Conservation (phyloP, 441 rosid species). For the Aquilaria agallochum region DNA sequence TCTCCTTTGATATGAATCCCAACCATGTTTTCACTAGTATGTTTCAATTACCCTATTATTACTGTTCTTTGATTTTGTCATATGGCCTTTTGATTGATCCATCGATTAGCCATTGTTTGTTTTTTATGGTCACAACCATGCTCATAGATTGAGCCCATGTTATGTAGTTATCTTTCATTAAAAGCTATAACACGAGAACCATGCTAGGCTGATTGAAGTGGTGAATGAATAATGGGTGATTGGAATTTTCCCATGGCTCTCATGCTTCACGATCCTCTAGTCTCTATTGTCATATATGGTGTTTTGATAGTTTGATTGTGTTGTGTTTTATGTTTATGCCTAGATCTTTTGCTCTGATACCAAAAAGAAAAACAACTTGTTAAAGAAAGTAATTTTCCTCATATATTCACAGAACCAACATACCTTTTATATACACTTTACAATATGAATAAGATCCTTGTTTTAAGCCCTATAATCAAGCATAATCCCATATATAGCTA, state of each 20-base stretch:
- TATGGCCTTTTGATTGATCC: background rate
- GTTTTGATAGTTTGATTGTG: too few species aligned
- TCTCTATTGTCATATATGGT: too few species aligned
- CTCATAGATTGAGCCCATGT: background rate
- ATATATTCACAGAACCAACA: too few species aligned
- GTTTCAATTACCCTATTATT: background rate
- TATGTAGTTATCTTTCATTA: slow-evolving; percentile 1
- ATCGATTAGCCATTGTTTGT: background rate
- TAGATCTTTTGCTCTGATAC: too few species aligned
- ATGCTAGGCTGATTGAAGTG: background rate
- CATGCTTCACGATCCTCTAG: too few species aligned
- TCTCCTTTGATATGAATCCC: slow-evolving; percentile 5
- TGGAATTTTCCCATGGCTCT: background rate
- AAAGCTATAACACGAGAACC: background rate
- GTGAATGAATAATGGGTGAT: background rate
- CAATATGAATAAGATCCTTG: too few species aligned
- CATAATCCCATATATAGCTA: too few species aligned
- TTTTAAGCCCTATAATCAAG: too few species aligned
- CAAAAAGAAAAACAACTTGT: too few species aligned
- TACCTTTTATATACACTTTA: too few species aligned
- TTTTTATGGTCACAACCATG: slow-evolving; percentile 1
- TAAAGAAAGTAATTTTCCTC: too few species aligned
- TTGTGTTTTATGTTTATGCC: too few species aligned
- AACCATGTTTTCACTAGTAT: slow-evolving; percentile 4
- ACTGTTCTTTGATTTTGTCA: background rate